Evolutionary conservation across 2,329 filamentous ascomycete genomes (phyloP).

Genomic region (Claviceps sp.): DNA sequence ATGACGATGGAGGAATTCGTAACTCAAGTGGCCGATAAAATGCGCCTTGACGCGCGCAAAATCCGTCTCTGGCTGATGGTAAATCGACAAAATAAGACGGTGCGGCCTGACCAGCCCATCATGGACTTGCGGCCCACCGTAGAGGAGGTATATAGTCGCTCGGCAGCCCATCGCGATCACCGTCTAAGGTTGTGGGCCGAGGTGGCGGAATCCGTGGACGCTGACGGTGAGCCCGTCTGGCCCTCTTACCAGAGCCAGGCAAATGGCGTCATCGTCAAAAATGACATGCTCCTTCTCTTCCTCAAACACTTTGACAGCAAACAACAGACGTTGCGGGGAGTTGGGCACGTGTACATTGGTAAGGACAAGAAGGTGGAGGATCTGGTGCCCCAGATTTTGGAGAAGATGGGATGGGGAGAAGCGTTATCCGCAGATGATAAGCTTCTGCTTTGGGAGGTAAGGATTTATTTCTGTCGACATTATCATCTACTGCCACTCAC

Average conservation of each 20-base stretch:
- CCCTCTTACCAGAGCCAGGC: conserved; percentile 46
- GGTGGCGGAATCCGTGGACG: conserved; percentile 50
- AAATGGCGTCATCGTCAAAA: conserved; percentile 43
- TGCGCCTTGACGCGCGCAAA: conserved; percentile 51
- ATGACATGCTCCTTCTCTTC: conserved; percentile 66
- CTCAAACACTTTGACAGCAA: conserved; percentile 83
- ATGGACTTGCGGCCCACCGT: conserved; percentile 63
- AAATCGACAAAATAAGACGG: conserved; percentile 94
- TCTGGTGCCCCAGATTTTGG: conserved; percentile 60
- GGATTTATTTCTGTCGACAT: background rate
- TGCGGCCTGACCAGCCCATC: conserved; percentile 78
- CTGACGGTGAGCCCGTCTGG: conserved; percentile 61
- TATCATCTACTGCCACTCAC: background rate
- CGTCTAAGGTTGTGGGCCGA: conserved; percentile 81
- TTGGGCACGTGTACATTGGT: conserved; percentile 75
- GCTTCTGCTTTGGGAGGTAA: conserved; percentile 62
- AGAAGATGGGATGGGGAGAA: conserved; percentile 75
- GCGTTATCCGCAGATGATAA: conserved; percentile 52
- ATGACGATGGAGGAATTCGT: conserved; percentile 67
- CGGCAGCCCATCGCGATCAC: conserved; percentile 50
- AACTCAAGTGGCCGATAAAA: conserved; percentile 54
- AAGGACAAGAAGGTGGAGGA: conserved; percentile 83
- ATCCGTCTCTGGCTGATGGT: conserved; percentile 95
- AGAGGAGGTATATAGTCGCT: conserved; percentile 49
- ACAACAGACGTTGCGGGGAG: conserved; percentile 59